Evolutionary conservation across 345 rosid genomes (phyloP), one percentile per base, ranked within the genome.

Genomic region (Gossypium herbaceum): DNA sequence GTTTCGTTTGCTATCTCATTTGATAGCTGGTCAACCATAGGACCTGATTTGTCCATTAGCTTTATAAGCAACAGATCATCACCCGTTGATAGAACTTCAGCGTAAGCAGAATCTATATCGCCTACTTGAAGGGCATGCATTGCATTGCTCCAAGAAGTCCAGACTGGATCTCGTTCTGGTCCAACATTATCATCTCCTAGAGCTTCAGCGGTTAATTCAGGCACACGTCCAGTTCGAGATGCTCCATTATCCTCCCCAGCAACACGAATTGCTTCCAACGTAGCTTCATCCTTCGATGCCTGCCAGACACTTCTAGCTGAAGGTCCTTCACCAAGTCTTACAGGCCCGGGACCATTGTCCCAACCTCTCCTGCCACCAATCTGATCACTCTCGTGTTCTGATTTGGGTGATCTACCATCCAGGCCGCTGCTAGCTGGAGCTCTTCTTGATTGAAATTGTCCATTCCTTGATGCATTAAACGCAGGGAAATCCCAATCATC

Each of bases 261-360:
- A 39, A 91, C 97, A 62, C 99, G 88, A 74, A 96, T 96, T 66
- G 99, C 99, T 86, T 95, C 98, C 80, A 95, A 85, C 29, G 99
- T 95, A 71, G 99, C 99, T 87, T 95, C 98, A 71, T 95, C 99
- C 81, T 91, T 93, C 70, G 99, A 95, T 72, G 99, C 97, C 88
- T 91, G 99, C 99, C 99, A 95, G 65, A 91, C 98, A 83, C 98
- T 88, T 89, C 99, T 88, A 55, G 99, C 99, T 47, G 99, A 95
- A 81, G 98, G 98, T 68, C 99, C 99, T 80, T 96, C 99, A 22
- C 99, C 98, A 50, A 89, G 87, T 77, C 98, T 89, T 58, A 86
- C 84, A 50, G 89, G 87, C 74, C 88, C 94, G 27, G 84, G 82
- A 63, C 81, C 92, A 79, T 93, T 93, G 20, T 88, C 92, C 97